phyloP scores from a whole-genome alignment of 345 rosid species.

The Eucalyptus virginea region DNA sequence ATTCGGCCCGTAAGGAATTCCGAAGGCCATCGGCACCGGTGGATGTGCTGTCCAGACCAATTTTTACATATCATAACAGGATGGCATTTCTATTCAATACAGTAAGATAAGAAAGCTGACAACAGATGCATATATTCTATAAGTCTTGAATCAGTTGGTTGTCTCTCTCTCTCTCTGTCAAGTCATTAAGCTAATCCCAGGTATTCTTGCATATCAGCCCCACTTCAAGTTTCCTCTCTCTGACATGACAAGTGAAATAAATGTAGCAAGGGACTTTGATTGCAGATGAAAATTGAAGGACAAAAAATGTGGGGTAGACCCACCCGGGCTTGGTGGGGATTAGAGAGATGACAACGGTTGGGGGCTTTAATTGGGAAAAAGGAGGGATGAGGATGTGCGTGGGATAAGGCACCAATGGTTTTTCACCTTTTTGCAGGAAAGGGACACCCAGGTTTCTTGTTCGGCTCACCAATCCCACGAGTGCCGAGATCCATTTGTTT shows the following conservation, averaged over 20 bases:
- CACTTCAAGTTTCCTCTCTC: neutral
- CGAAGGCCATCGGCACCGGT: neutral
- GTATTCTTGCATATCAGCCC: neutral
- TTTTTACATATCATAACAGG: neutral
- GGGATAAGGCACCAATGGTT: neutral
- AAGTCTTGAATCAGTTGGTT: neutral
- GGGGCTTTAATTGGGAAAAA: neutral
- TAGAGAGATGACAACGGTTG: neutral
- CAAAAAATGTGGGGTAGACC: neutral
- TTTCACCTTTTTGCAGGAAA: neutral
- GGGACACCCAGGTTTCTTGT: neutral
- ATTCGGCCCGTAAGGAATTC: fast-evolving
- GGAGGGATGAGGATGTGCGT: neutral
- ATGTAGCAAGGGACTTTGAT: neutral
- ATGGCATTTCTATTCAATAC: neutral
- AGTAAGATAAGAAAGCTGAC: neutral
- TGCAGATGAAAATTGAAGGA: neutral
- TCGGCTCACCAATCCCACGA: neutral
- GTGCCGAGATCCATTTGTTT: neutral
- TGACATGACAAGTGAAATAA: neutral
- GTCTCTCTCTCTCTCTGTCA: neutral
- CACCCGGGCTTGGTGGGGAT: neutral
- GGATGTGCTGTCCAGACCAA: neutral
- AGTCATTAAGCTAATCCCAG: neutral
- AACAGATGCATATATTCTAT: neutral